Evolutionary conservation across 345 rosid species (phyloP), one percentile per base, ranked within the genome.

Genomic region (Lepidium aucheri): DNA sequence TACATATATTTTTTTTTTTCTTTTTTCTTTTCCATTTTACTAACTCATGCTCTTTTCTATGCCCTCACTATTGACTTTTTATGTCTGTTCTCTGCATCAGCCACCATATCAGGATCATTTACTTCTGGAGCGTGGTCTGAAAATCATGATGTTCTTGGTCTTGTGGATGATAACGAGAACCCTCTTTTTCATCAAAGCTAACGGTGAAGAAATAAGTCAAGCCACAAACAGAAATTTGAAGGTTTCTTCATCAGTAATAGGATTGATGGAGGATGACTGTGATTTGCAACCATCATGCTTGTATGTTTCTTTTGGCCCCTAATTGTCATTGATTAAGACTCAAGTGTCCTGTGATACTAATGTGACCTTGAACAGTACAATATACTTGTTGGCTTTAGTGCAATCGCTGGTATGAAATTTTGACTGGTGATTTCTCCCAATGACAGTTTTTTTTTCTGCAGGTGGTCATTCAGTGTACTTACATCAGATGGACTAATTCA

Each of bases 121-220:
- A 76, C 77, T 46, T 79, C 67, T 73, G 96, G 97, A 75, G 85
- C 79, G 51, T 94, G 99, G 97, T 90, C 95, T 6, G 99, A 83
- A 76, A 64, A 78, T 64, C 92, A 84, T 65, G 86, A 87, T 80
- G 75, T 90, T 68, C 90, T 94, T 72, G 96, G 95, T 78, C 73
- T 90, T 44, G 72, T 73, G 64, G 91, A 88, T 77, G 89, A 83
- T 74, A 67, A 60, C 36, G 89, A 75, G 72, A n/a, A 79, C 85
- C 36, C 65, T 94, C 42, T 84, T 81, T 80, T 85, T 94, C 76
- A 77, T 94, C 73, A 85, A 81, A 82, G 80, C 86, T 75, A 88
- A 81, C 17, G 99, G 99, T 51, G 95, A 85, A 73, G 95, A 86
- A 75, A 84, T 90, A 63, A 78, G 83, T 33, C 84, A 80, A 73